A percentile compares a stretch with the other conserved stretches of the same genome.
Evolutionary conservation across 1,284 basidiomycete genomes (phyloP).

Genomic region (Phenoliferia sp.): DNA sequence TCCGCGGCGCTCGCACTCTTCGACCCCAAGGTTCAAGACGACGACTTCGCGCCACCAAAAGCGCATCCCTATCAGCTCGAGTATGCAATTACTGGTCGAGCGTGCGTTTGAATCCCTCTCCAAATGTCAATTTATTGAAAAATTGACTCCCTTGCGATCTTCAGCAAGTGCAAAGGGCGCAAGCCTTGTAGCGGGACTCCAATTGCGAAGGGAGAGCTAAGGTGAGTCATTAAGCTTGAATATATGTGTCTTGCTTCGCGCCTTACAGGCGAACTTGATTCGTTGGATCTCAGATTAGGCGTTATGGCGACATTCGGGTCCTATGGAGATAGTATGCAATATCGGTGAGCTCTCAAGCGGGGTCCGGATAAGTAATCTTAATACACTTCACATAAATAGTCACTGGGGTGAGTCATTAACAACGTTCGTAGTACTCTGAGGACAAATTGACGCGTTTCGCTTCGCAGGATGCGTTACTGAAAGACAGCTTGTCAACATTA

Average conservation of each 20-base stretch:
- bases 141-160: too few species aligned
- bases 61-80: too few species aligned
- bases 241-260: too few species aligned
- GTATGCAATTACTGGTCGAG: too few species aligned
- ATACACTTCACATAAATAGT: background rate
- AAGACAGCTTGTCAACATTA: background rate
- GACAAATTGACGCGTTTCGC: background rate
- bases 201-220: background rate
- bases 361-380: background rate
- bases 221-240: background rate
- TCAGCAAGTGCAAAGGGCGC: background rate
- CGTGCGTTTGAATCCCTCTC: too few species aligned
- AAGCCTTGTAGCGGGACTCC: background rate
- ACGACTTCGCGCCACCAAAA: too few species aligned
- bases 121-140: too few species aligned
- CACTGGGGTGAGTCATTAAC: background rate
- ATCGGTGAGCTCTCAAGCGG: background rate
- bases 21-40: too few species aligned
- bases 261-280: too few species aligned
- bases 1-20: too few species aligned
- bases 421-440: background rate
- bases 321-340: background rate
- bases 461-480: background rate
- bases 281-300: background rate
- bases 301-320: background rate